These are phyloP conservation scores for Pichia rugopelliculosa DNA, from an alignment of 805 yeast genomes.

Conservation along the genomic window DNA sequence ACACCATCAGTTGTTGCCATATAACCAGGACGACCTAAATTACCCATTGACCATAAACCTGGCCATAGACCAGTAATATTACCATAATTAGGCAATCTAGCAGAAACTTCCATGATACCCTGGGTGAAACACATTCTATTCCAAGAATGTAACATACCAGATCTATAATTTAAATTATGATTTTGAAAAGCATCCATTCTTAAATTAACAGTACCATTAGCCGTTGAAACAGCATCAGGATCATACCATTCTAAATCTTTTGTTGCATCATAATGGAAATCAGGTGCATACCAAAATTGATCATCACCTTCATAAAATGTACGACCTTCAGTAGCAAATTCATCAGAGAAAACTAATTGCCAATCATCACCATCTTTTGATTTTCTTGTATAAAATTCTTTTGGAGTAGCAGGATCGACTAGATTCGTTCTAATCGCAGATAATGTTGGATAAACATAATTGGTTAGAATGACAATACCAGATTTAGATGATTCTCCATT, in stretches of 20 bases:
- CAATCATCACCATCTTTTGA: constrained; percentile 59
- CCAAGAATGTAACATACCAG: constrained; percentile 93
- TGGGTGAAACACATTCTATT: constrained; percentile 84
- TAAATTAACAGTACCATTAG: constrained; percentile 60
- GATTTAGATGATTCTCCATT: not conserved
- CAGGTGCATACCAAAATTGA: constrained; percentile 83
- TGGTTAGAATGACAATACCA: constrained; percentile 31
- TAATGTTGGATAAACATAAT: constrained; percentile 50
- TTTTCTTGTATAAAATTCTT: constrained; percentile 33
- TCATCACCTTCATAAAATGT: constrained; percentile 88
- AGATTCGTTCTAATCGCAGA: constrained; percentile 52
- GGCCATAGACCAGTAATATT: constrained; percentile 87
- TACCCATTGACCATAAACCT: constrained; percentile 93
- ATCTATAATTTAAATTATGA: constrained; percentile 74
- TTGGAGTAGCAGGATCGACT: constrained; percentile 70
- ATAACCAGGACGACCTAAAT: constrained; percentile 87
- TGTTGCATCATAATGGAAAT: constrained; percentile 81
- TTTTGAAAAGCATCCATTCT: constrained; percentile 77
- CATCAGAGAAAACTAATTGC: constrained; percentile 83
- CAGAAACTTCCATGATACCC: constrained; percentile 72
- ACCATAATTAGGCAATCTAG: constrained; percentile 73
- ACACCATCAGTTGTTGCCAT: constrained; percentile 83
- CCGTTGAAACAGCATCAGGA: constrained; percentile 82
- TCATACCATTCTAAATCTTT: constrained; percentile 90
- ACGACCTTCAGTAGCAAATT: constrained; percentile 83